Evolutionary conservation across 2,329 filamentous ascomycete species (phyloP), one percentile per base, ranked within the genome.

Genomic region (Fusarium sulawesiense): DNA sequence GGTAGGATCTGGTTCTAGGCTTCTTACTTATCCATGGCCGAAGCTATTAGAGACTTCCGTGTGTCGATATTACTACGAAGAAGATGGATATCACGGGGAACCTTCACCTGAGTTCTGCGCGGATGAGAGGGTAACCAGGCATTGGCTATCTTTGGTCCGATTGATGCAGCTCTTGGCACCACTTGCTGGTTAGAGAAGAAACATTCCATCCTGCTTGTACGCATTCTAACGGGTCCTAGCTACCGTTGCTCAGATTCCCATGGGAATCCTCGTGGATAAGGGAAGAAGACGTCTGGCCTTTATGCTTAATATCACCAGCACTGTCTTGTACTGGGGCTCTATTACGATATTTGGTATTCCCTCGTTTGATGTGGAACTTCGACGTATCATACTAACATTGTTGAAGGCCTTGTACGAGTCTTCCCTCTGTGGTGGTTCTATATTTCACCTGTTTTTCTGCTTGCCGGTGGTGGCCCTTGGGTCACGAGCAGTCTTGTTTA

Each of bases 391-490:
- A 21, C 54, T 56, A 12, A 56, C n/a, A 10, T 40, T 13, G 2
- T 8, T 23, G 13, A 18, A 62, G 59, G 59, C 14, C 16, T 44
- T 10, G 18, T 40, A 3, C 56, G 12, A 8, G 7, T 30, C 2
- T 16, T 40, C 10, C 59, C 59, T 1, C 30, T 62, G 20, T 53
- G 59, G 59, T 37, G 45, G 8, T 61, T 62, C 21, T 62, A 62
- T 37, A n/a, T 62, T 8, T 44, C 59, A 2, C 56, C 59, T 9
- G 6, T 16, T 1, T 62, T 61, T 7, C 10, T 62, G 3, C 18
- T 61, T 4, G 3, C 32, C 2, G 59, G 59, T 3, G 59, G 59
- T 4, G 59, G 59, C 1, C 56, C 56, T 13, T 45, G 45, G 56
- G 45, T 13, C 0, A 53, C 57, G 7, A 25, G 40, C 2, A 51